Evolutionary conservation across 768 basidiomycete genomes (phyloP).

Genomic region (Lactarius indigo): DNA sequence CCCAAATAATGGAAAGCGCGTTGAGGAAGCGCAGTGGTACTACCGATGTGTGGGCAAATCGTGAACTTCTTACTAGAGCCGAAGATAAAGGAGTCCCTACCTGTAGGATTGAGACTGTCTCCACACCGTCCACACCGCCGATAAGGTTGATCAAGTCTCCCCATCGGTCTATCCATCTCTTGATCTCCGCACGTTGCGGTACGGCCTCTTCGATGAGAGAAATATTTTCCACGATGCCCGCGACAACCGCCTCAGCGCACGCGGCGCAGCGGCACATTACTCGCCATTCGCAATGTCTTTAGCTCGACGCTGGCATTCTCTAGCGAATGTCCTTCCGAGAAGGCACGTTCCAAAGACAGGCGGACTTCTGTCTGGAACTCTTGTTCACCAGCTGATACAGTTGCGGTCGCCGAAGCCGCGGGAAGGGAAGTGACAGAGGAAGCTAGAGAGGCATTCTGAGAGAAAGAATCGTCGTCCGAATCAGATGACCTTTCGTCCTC

Average conservation of each 20-base stretch:
- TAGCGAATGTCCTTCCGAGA: conserved; percentile 85
- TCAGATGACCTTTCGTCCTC: conserved; percentile 46
- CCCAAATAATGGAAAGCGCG: conserved; percentile 71
- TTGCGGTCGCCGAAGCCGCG: conserved; percentile 38
- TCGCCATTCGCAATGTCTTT: conserved; percentile 95
- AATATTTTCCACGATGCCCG: conserved; percentile 75
- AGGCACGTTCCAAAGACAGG: conserved; percentile 89
- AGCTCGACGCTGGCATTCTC: conserved; percentile 93
- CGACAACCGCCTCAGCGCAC: conserved; percentile 88
- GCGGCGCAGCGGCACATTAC: conserved; percentile 82
- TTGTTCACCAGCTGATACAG: conserved; percentile 34
- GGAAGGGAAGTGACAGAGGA: conserved; percentile 48
- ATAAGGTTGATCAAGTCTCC: conserved; percentile 77
- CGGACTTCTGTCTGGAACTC: conserved; percentile 76
- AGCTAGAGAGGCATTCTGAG: conserved; percentile 39
- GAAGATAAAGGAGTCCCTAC: conserved; percentile 36
- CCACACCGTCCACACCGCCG: conserved; percentile 78
- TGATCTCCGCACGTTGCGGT: conserved; percentile 64
- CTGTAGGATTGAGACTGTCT: conserved; percentile 77
- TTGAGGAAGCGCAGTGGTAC: conserved; percentile 63
- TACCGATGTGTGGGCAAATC: conserved; percentile 28
- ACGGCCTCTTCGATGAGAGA: conserved; percentile 52
- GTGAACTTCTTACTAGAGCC: neutral
- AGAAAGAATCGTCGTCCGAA: conserved; percentile 34
- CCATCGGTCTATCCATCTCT: conserved; percentile 68